A percentile compares a stretch with the other conserved stretches of the same genome.
Evolutionary conservation across 768 basidiomycete species (phyloP).

Genomic region (Suillus alpinus): DNA sequence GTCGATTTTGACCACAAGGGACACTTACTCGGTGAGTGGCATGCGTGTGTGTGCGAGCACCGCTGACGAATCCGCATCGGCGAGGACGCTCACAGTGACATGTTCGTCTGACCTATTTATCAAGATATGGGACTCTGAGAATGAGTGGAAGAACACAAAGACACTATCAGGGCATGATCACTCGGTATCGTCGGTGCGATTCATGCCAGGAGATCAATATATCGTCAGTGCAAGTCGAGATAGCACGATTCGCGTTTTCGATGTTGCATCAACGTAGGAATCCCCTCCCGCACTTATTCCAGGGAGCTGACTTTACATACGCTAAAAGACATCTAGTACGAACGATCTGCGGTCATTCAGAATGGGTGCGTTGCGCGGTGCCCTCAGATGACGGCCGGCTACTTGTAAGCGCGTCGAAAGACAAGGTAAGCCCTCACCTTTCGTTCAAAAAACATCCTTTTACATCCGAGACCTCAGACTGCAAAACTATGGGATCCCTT

Average conservation of each 20-base stretch:
- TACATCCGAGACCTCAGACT: slow-evolving; percentile 46
- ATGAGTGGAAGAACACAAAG: slow-evolving; percentile 87
- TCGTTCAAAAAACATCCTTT: background rate
- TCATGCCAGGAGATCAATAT: slow-evolving; percentile 80
- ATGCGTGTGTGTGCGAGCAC: background rate
- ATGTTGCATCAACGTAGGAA: slow-evolving; percentile 75
- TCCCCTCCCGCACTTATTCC: slow-evolving; percentile 2
- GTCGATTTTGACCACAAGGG: slow-evolving; percentile 89
- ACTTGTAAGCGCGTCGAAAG: slow-evolving; percentile 80
- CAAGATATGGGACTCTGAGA: slow-evolving; percentile 88
- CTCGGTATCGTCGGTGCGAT: slow-evolving; percentile 81
- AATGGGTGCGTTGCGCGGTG: slow-evolving; percentile 77
- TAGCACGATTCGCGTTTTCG: slow-evolving; percentile 81
- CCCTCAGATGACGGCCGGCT: slow-evolving; percentile 72
- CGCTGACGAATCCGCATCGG: slow-evolving; percentile 1
- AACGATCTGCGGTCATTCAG: slow-evolving; percentile 73
- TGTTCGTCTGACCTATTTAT: slow-evolving; percentile 87
- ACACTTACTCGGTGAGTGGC: slow-evolving; percentile 63
- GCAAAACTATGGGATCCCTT: slow-evolving; percentile 72
- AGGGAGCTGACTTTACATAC: slow-evolving; percentile 10
- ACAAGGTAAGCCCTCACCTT: slow-evolving; percentile 58
- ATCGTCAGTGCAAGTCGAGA: slow-evolving; percentile 88
- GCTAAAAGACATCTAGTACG: slow-evolving; percentile 63
- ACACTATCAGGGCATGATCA: slow-evolving; percentile 91
- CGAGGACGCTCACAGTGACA: slow-evolving; percentile 31